Percentiles rank a stretch among this genome's conserved stretches.
Evolutionary conservation across 495 filamentous ascomycete species (phyloP).

Genomic region (Rhypophila decipiens): DNA sequence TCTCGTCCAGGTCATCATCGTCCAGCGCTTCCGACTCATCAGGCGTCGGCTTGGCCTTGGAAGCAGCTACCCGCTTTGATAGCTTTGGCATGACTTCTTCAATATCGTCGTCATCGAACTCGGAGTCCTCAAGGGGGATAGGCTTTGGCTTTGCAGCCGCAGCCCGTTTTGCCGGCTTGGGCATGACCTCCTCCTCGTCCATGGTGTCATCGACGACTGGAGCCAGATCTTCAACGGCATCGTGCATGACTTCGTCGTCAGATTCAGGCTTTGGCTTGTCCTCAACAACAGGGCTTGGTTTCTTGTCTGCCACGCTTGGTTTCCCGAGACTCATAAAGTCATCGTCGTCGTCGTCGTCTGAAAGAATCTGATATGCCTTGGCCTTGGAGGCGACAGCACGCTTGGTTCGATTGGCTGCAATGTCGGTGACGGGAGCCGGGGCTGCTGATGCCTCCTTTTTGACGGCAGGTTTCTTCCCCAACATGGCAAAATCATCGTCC

Average conservation of each 20-base stretch:
- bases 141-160: slow-evolving; percentile 12
- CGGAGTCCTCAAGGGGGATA: slow-evolving; percentile 3
- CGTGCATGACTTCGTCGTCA: neutral
- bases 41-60: slow-evolving; percentile 6
- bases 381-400: slow-evolving; percentile 36
- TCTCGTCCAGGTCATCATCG: slow-evolving; percentile 13
- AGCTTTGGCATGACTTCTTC: slow-evolving; percentile 3
- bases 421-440: slow-evolving; percentile 19
- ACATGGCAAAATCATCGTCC: slow-evolving; percentile 45
- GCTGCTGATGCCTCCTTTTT: slow-evolving; percentile 21
- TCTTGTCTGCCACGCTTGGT: slow-evolving; percentile 17
- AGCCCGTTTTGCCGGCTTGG: slow-evolving; percentile 10
- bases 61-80: slow-evolving; percentile 9
- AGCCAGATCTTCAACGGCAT: neutral
- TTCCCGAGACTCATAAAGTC: slow-evolving; percentile 27
- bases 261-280: slow-evolving; percentile 4
- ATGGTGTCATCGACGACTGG: neutral
- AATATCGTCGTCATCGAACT: slow-evolving; percentile 3
- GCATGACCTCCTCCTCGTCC: slow-evolving; percentile 5
- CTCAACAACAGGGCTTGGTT: slow-evolving; percentile 11
- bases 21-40: neutral
- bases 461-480: slow-evolving; percentile 28
- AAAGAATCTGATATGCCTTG: slow-evolving; percentile 39
- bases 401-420: slow-evolving; percentile 28
- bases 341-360: slow-evolving; percentile 43